phyloP scores from a whole-genome alignment of 2,329 filamentous ascomycete genomes.

The Nannizziopsis barbatae region DNA sequence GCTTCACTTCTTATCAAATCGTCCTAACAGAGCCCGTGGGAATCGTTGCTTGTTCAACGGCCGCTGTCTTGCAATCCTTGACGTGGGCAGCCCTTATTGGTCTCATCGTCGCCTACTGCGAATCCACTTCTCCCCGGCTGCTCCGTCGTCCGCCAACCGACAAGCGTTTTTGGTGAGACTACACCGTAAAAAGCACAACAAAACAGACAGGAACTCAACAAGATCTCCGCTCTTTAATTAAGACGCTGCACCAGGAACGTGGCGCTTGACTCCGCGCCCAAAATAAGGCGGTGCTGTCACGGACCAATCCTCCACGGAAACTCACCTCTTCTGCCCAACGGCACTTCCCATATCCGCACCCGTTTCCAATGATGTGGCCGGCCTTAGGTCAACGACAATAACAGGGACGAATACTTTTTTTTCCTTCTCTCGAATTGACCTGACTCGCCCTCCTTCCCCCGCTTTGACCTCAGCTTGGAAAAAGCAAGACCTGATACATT shows the following conservation, averaged over 20 bases:
- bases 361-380: conserved; percentile 8
- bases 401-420: neutral
- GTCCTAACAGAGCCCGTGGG: conserved; percentile 4
- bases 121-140: conserved; percentile 10
- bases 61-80: conserved; percentile 7
- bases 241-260: conserved; percentile 10
- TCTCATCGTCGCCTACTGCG: conserved; percentile 9
- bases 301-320: conserved; percentile 1
- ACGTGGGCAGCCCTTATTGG: conserved; percentile 17
- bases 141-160: conserved; percentile 8
- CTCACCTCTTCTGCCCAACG: conserved; percentile 7
- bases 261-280: conserved; percentile 4
- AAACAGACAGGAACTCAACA: conserved; percentile 3
- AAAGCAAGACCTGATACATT: neutral
- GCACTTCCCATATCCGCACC: neutral
- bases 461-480: neutral
- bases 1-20: conserved; percentile 12
- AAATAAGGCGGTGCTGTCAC: neutral
- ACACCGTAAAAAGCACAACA: neutral
- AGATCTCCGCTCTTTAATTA: neutral
- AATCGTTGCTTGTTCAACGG: conserved; percentile 9
- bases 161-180: neutral
- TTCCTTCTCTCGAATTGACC: neutral
- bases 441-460: neutral
- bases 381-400: conserved; percentile 3